Conservation (phyloP, 768 basidiomycete genomes). For the Lactifluus echinatus region DNA sequence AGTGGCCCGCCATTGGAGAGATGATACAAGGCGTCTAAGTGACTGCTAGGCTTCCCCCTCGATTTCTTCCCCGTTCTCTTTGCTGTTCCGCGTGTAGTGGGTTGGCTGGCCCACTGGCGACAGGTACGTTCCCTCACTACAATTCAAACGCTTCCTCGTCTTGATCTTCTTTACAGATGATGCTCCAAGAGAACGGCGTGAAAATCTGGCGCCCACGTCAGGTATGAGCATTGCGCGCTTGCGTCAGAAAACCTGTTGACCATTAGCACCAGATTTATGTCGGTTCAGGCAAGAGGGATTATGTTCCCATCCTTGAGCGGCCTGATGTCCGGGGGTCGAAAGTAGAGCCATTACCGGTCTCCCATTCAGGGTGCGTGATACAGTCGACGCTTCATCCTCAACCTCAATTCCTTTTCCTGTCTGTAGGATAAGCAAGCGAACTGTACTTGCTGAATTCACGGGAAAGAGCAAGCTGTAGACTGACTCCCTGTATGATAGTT, state of each 20-base stretch:
- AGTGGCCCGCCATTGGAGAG: constrained; percentile 19
- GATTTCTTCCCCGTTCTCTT: constrained; percentile 95
- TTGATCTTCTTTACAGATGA: constrained; percentile 50
- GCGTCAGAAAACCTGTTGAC: background rate
- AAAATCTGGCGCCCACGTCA: constrained; percentile 91
- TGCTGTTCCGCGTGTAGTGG: constrained; percentile 85
- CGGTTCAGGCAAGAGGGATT: constrained; percentile 66
- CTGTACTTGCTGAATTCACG: constrained; percentile 53
- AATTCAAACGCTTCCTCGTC: background rate
- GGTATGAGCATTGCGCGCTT: constrained; percentile 31
- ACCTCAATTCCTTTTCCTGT: background rate
- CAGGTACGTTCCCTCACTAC: constrained; percentile 41
- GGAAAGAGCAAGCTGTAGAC: constrained; percentile 42
- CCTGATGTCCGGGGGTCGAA: constrained; percentile 42
- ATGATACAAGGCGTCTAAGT: constrained; percentile 3
- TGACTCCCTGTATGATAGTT: background rate
- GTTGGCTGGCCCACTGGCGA: constrained; percentile 91
- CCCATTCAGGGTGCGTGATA: constrained; percentile 64
- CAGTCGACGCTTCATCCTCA: background rate
- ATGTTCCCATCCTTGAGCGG: constrained; percentile 57
- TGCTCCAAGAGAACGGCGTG: constrained; percentile 81
- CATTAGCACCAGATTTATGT: constrained; percentile 51
- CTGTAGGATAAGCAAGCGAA: constrained; percentile 57
- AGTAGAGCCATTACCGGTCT: constrained; percentile 53
- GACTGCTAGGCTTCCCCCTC: constrained; percentile 68